These are phyloP conservation scores for Gaeumannomyces sp. DNA, from an alignment of 2,329 filamentous ascomycete genomes.

Conservation along the genomic window DNA sequence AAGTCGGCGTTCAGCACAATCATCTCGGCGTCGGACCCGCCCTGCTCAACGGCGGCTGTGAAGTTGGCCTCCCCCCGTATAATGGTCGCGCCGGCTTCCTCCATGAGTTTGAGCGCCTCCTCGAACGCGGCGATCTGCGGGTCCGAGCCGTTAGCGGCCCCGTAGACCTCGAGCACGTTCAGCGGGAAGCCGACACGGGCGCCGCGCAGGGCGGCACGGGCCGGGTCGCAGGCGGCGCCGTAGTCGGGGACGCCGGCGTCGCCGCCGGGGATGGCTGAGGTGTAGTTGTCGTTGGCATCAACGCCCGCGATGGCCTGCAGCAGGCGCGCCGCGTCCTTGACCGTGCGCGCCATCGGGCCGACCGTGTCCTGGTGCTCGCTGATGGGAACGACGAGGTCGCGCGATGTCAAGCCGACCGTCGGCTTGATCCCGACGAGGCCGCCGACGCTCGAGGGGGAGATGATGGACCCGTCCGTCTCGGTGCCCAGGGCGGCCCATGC, in stretches of 20 bases:
- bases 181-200: slow-evolving; percentile 4
- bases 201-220: background rate
- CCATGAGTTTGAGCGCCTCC: background rate
- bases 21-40: background rate
- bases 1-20: slow-evolving; percentile 45
- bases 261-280: slow-evolving; percentile 5
- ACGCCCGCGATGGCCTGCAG: slow-evolving; percentile 14
- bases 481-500: slow-evolving; percentile 53
- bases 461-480: slow-evolving; percentile 58
- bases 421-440: slow-evolving; percentile 64
- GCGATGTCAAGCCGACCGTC: slow-evolving; percentile 58
- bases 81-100: slow-evolving; percentile 3
- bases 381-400: slow-evolving; percentile 54
- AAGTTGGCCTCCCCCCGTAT: slow-evolving; percentile 7
- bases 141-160: background rate
- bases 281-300: slow-evolving; percentile 9
- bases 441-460: slow-evolving; percentile 45
- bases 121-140: background rate
- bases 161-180: background rate
- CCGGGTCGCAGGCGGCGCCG: slow-evolving; percentile 3
- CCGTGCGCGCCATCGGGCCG: slow-evolving; percentile 50
- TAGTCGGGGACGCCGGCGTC: slow-evolving; percentile 6
- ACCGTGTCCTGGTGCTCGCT: slow-evolving; percentile 52
- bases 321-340: slow-evolving; percentile 45
- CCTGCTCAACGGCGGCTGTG: background rate